A percentile compares a stretch with the other conserved stretches of the same genome.
These are phyloP conservation scores for Austropuccinia psidii DNA, from an alignment of 1,284 basidiomycete species.

Conservation along the genomic window DNA sequence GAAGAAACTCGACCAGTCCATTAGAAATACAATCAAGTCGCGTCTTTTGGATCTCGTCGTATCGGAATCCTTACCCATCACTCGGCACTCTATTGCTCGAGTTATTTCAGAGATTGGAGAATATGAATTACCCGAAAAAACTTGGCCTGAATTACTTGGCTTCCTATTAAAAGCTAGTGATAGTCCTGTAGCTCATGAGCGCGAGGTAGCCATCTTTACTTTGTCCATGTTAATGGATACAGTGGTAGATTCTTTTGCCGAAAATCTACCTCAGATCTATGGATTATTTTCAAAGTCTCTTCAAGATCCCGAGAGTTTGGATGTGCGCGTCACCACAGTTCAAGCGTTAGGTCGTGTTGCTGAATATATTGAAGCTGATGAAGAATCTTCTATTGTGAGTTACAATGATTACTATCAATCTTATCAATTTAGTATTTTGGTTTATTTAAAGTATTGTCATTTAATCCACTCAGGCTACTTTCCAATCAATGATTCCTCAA, in stretches of 20 bases:
- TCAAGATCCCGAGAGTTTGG: constrained; percentile 75
- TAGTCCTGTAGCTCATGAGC: constrained; percentile 63
- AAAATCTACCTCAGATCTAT: constrained; percentile 70
- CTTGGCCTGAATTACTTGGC: constrained; percentile 81
- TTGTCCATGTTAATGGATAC: constrained; percentile 86
- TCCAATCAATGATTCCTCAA: constrained; percentile 77
- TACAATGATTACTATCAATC: neutral
- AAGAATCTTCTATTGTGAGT: constrained; percentile 76
- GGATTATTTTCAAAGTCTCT: constrained; percentile 72
- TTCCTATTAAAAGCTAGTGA: constrained; percentile 75
- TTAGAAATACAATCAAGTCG: constrained; percentile 76
- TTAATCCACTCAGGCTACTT: constrained; percentile 59
- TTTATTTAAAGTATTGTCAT: neutral
- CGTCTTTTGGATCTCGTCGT: constrained; percentile 74
- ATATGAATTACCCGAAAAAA: constrained; percentile 71
- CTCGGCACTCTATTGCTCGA: constrained; percentile 68
- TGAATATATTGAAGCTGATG: constrained; percentile 81
- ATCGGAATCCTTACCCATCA: constrained; percentile 71
- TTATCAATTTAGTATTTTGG: neutral
- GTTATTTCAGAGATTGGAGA: constrained; percentile 88
- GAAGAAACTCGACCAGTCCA: constrained; percentile 62
- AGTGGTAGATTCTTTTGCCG: constrained; percentile 77
- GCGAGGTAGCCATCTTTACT: constrained; percentile 86
- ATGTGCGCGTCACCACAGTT: constrained; percentile 85
- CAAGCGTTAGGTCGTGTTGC: constrained; percentile 85